Evolutionary conservation across 805 yeast genomes (phyloP).

Genomic region (Sugiyamaella valdiviana): DNA sequence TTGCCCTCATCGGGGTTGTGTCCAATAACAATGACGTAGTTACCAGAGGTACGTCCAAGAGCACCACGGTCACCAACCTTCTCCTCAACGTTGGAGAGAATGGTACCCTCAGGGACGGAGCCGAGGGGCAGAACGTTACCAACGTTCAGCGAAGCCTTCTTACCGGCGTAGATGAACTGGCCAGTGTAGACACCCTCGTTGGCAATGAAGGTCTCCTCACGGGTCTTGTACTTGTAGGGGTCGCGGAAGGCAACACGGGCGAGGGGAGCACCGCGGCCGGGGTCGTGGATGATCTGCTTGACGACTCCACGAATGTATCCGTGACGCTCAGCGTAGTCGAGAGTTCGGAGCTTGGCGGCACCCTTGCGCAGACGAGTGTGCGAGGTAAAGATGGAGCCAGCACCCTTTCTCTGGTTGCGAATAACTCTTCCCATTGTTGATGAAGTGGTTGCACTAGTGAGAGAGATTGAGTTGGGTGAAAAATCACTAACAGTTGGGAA

Average conservation of each 20-base stretch:
- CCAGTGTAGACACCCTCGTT: conserved; percentile 99
- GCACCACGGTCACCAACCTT: conserved; percentile 99
- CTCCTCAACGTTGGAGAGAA: conserved; percentile 96
- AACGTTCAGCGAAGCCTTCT: conserved; percentile 86
- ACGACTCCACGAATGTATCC: conserved; percentile 99
- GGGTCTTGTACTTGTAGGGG: conserved; percentile 96
- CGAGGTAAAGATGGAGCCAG: conserved; percentile 99
- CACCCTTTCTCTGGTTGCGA: conserved; percentile 99
- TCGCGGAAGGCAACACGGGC: conserved; percentile 99
- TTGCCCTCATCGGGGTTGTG: conserved; percentile 99
- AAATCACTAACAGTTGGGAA: neutral
- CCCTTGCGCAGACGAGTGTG: conserved; percentile 99
- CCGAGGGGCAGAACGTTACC: conserved; percentile 98
- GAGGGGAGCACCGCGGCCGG: conserved; percentile 99
- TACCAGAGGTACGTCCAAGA: conserved; percentile 98
- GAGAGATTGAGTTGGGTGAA: neutral
- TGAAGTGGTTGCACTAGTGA: neutral
- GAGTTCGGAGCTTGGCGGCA: conserved; percentile 99
- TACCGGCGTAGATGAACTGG: conserved; percentile 98
- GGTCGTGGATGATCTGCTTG: conserved; percentile 97
- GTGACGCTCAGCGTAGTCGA: conserved; percentile 98
- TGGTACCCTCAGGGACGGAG: conserved; percentile 98
- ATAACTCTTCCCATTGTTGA: conserved; percentile 61
- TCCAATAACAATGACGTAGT: conserved; percentile 97
- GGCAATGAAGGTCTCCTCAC: conserved; percentile 98